Conservation (phyloP, 495 filamentous ascomycete genomes). For the Cetradonia linearis region DNA sequence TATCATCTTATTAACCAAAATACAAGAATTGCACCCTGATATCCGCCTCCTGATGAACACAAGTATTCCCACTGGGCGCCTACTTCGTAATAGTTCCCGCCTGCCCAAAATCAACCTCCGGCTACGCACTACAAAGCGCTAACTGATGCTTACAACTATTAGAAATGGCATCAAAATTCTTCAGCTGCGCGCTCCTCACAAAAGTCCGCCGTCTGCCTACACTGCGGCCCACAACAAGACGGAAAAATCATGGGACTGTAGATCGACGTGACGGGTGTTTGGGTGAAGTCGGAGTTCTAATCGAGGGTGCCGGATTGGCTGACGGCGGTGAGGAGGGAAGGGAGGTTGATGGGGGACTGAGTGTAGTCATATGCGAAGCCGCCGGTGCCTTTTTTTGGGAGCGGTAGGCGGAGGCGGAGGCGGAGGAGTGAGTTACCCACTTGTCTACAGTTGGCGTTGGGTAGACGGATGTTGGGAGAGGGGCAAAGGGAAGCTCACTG, state of each 20-base stretch:
- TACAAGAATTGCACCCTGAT: no score
- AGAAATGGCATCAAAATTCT: not conserved
- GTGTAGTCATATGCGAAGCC: slow-evolving; percentile 6
- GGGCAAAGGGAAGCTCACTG: no score
- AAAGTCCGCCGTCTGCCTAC: slow-evolving; percentile 2
- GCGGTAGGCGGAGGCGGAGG: not conserved
- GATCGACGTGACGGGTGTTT: not conserved
- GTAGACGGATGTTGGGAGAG: not conserved
- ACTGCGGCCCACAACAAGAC: not conserved
- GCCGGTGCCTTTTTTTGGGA: slow-evolving; percentile 5
- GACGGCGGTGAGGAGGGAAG: slow-evolving; percentile 2
- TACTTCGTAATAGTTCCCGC: not conserved
- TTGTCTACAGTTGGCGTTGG: no score
- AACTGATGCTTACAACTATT: slow-evolving; percentile 1
- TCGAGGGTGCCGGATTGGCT: not conserved
- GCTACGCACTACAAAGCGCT: not conserved
- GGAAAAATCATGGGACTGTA: not conserved
- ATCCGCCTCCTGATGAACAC: no score
- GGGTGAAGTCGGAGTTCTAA: slow-evolving; percentile 4
- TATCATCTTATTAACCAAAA: no score
- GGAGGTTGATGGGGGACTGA: not conserved
- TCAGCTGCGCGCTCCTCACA: slow-evolving; percentile 6
- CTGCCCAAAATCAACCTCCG: not conserved
- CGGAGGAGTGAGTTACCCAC: slow-evolving; percentile 4
- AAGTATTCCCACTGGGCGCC: not conserved